Evolutionary conservation across 805 yeast genomes (phyloP), one percentile per base, ranked within the genome.

Genomic region (Myxozyma neglecta): DNA sequence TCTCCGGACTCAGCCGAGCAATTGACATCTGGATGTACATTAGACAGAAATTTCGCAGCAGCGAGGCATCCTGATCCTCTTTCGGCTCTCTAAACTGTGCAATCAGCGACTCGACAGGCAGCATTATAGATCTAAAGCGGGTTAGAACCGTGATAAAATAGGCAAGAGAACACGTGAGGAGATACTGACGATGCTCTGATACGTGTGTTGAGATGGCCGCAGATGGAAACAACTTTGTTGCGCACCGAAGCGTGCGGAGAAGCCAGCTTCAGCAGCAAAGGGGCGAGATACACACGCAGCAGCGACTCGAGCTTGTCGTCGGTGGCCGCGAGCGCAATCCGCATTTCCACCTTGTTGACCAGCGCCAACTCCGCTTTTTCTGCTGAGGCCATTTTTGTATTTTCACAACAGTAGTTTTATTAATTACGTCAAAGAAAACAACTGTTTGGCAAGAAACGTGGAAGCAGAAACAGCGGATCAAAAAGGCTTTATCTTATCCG

Each of bases 241-340:
- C 94, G 80, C 0, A 89, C 96, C 14, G 81, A 76, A 0, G 78
- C 76, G 72, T 88, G 82, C 2, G 86, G 81, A 14, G 97, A 90
- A 1, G 87, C 83, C 56, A 92, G 79, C 71, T 93, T 93, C 64
- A 92, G 76, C 40, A 93, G 75, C 34, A 93, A 71, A 0, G 99
- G 97, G 0, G 90, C 80, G 47, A 93, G 77, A 70, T 87, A 93
- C 0, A 82, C 74, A 10, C 79, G 78, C 45, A 94, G 72, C 5
- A 86, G 75, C 1, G 80, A 70, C 70, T 88, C 86, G 57, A 91
- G 81, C 69, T 87, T 88, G 1, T 74, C 79, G 51, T 86, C 88
- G 0, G 86, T 77, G 53, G 82, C 83, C 0, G 97, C 89, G 46
- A 93, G 76, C 0, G 96, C 93, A 18, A 93, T 79, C 44, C 90